Percentiles rank a stretch among this genome's conserved stretches.
Conservation (phyloP, 1,139 yeast genomes). For the Arxiozyma slooffiae region DNA sequence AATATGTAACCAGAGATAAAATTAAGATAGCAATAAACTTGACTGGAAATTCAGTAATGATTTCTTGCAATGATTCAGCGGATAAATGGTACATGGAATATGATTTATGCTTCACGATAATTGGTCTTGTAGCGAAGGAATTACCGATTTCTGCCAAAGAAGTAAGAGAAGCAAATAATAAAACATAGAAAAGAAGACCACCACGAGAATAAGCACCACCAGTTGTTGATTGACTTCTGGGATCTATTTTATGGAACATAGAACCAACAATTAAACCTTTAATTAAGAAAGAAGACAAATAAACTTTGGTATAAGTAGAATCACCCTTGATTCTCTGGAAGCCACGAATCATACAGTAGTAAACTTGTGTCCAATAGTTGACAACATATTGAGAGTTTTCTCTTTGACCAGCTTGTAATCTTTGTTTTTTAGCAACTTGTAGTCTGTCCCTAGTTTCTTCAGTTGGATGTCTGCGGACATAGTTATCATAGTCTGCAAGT, state of each 20-base stretch:
- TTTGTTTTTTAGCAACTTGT: constrained; percentile 35
- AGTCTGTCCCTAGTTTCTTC: constrained; percentile 37
- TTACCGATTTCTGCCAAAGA: constrained; percentile 50
- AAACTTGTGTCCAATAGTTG: constrained; percentile 39
- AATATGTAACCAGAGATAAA: constrained; percentile 44
- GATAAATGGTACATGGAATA: constrained; percentile 58
- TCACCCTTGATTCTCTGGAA: constrained; percentile 50
- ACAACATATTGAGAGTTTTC: constrained; percentile 39
- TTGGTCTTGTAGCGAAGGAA: constrained; percentile 48
- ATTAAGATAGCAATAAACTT: constrained; percentile 39
- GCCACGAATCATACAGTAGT: constrained; percentile 39
- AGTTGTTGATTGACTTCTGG: constrained; percentile 34
- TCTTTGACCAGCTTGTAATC: constrained; percentile 39
- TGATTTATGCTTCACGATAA: constrained; percentile 51
- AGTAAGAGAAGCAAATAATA: constrained; percentile 47
- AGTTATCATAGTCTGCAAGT: constrained; percentile 36
- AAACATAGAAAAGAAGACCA: constrained; percentile 48
- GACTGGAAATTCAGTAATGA: constrained; percentile 49
- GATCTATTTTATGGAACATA: constrained; percentile 42
- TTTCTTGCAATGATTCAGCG: constrained; percentile 54
- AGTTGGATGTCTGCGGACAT: constrained; percentile 32
- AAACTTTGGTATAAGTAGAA: constrained; percentile 41
- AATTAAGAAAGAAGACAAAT: constrained; percentile 40
- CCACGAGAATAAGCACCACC: constrained; percentile 48
- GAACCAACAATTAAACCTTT: constrained; percentile 50